Base-by-base conservation (phyloP, 495 filamentous ascomycete genomes). In the Penicillium coffeae region DNA sequence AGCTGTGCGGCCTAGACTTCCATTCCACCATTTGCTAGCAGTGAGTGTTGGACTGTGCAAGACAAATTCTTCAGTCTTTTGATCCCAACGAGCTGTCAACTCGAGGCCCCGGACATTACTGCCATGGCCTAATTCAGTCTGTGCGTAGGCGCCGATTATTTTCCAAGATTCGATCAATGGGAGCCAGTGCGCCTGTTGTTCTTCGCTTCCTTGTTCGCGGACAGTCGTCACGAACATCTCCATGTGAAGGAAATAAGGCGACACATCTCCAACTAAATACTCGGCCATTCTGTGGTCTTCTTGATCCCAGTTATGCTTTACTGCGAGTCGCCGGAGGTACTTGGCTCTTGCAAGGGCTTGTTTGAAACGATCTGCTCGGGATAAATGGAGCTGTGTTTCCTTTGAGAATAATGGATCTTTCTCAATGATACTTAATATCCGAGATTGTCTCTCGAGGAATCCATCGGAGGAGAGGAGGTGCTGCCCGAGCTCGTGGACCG, bases 1-100 rank as follows among this genome's bases (percentile, higher is more conserved):
- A 2, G 73, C 72, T 14, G 70, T 70, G 0, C 71, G 58, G 1
- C 74, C 74, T 50, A 77, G 56, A 9, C 63, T 59, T 4, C 74
- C 74, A 54, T 76, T 75, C 74, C 73, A 76, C 71, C 72, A 76
- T 55, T 78, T 78, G 40, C 67, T 73, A 2, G 73, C 67, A 3
- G 72, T 76, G 8, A 78, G 47, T 4, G 66, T 66, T 30, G 73
- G 73, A 33, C 71, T 75, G 47, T 76, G 72, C 3, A 78, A 48
- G 10, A 69, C 59, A 43, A 78, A 78, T 36, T 74, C 69, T 40
- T 68, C 65, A 3, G 59, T 59, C 21, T 43, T 48, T 9, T 50
- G 50, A 56, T 75, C 69, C 66, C 68, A 78, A 9, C 59, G 58
- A 1, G 75, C 75, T 38, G 70, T 47, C 9, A 65, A 62, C 51